Base-by-base conservation (phyloP, 805 yeast species). In the Kazachstania martiniae region DNA sequence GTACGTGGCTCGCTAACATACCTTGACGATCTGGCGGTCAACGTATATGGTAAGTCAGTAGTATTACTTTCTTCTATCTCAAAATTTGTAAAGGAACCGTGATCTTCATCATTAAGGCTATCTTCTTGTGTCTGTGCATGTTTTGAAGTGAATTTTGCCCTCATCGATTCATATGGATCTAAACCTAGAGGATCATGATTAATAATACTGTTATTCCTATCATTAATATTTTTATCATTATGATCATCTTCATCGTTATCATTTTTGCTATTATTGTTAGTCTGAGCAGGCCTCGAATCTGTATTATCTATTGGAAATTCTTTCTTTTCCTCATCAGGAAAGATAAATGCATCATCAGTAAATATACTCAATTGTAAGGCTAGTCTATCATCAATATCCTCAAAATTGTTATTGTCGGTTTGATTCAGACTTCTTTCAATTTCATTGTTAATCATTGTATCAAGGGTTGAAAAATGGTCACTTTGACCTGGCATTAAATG, bases 261-360 rank as follows among this genome's bases (percentile, higher is more conserved):
- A 19, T 19, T 19, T 7, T 7, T 10, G 10, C 7, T 10, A 19
- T 19, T 10, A 19, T 19, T 19, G 10, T 19, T 19, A 19, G 7
- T 19, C n/a, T n/a, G n/a, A n/a, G n/a, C n/a, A n/a, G n/a, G n/a
- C n/a, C n/a, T n/a, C n/a, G n/a, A n/a, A 19, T 19, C 10, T 19
- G 7, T 10, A 19, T 19, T 19, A 19, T 19, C 21, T 19, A 19
- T 19, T 19, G 21, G 10, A 8, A 10, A 10, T 8, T 19, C 21
- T 19, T 7, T 7, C 8, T 79, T 79, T 18, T 79, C 87, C 47
- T 81, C 89, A 47, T 80, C 89, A 1, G 86, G 84, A 49, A 80
- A 81, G 4, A 80, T 69, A 43, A 81, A 81, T 3, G 83, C 67
- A 37, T 79, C 87, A 44, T 79, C 86, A 0, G 86, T 87, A 65